These are phyloP conservation scores for Apiospora saccharicola DNA, from an alignment of 2,329 filamentous ascomycete genomes.

Conservation along the genomic window DNA sequence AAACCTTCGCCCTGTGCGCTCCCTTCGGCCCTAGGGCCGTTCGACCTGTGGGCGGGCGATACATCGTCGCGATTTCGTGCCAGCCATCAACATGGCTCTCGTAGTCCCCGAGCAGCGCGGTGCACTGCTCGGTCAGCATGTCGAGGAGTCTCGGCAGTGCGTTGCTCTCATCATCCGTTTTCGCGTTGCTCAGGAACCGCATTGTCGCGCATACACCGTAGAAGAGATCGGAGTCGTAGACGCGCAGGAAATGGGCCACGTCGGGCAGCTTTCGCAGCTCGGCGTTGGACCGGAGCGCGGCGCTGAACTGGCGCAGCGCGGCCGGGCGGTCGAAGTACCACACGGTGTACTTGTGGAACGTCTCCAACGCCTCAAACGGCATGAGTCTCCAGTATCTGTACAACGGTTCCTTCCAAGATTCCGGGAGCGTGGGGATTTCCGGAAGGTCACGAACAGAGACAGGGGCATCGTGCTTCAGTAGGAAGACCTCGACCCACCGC, in stretches of 20 bases:
- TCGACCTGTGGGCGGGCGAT: neutral
- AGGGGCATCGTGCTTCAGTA: neutral
- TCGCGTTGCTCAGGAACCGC: neutral
- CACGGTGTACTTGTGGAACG: neutral
- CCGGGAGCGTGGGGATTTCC: neutral
- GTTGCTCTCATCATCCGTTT: neutral
- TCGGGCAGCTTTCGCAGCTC: neutral
- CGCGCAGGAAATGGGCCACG: neutral
- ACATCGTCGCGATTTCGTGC: neutral
- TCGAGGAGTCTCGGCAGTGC: neutral
- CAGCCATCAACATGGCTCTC: neutral
- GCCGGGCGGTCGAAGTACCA: neutral
- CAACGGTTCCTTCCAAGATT: neutral
- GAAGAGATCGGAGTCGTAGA: neutral
- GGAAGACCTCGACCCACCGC: neutral
- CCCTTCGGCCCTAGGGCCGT: too few species aligned
- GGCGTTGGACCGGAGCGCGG: neutral
- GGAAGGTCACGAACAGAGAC: neutral
- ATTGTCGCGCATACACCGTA: neutral
- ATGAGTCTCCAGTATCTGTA: neutral
- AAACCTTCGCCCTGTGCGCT: too few species aligned
- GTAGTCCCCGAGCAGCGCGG: slow-evolving; percentile 7
- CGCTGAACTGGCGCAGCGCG: neutral
- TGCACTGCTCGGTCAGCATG: neutral
- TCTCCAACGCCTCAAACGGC: neutral